Conservation (phyloP, 768 basidiomycete genomes). For the Leccinum imitatum region DNA sequence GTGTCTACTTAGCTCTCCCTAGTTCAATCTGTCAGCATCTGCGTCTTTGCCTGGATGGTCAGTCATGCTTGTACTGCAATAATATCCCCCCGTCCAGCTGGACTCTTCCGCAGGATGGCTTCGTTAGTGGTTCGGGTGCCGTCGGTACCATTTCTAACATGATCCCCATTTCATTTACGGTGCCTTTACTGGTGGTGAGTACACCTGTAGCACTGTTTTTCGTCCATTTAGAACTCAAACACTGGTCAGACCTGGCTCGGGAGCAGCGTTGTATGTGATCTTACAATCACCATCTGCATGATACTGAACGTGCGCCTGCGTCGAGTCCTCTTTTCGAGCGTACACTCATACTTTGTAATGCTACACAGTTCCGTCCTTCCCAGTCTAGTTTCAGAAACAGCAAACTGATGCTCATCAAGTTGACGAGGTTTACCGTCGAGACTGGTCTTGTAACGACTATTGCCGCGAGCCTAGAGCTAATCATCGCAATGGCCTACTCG, state of each 20-base stretch:
- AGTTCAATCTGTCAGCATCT: too few relatives aligned
- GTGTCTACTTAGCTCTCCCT: too few relatives aligned
- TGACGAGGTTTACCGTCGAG: slow-evolving; percentile 25
- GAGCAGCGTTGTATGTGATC: not conserved
- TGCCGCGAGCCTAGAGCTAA: slow-evolving; percentile 17
- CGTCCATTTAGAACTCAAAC: not conserved
- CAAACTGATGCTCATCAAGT: slow-evolving; percentile 4
- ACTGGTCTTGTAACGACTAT: slow-evolving; percentile 24
- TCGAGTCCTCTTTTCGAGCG: not conserved
- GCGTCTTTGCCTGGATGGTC: too few relatives aligned
- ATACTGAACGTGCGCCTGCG: not conserved
- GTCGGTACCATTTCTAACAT: too few relatives aligned
- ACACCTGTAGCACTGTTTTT: not conserved
- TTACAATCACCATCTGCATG: not conserved
- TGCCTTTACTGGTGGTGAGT: not conserved
- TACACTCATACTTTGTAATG: not conserved
- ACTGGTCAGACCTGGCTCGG: not conserved
- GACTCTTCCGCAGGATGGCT: too few relatives aligned
- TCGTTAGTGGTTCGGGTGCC: too few relatives aligned
- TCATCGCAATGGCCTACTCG: slow-evolving; percentile 1
- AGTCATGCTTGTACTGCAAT: too few relatives aligned
- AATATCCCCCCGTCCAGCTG: too few relatives aligned
- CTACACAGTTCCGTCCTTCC: slow-evolving; percentile 15
- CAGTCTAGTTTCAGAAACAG: slow-evolving; percentile 1
- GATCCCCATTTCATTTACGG: too few relatives aligned